Conservation (phyloP, 2,329 filamentous ascomycete species). For the Alternaria arbusti region DNA sequence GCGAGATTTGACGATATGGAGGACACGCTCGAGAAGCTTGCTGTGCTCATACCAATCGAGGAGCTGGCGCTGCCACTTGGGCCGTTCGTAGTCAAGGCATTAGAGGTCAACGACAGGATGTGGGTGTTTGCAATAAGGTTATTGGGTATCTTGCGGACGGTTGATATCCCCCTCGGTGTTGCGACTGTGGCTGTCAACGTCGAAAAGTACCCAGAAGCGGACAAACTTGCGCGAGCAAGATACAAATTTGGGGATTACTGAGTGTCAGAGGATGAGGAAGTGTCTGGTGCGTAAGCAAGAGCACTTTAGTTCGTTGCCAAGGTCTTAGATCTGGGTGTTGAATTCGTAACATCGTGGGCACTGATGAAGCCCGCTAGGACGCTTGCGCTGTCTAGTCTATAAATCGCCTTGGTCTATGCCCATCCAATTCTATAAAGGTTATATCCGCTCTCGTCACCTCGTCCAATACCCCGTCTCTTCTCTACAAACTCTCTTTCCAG, state of each 20-base stretch:
- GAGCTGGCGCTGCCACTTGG: neutral
- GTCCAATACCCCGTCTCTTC: slow-evolving; percentile 41
- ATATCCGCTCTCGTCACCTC: slow-evolving; percentile 45
- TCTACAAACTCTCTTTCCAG: slow-evolving; percentile 30
- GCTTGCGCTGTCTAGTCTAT: neutral
- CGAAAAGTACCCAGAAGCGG: neutral
- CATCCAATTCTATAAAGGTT: slow-evolving; percentile 44
- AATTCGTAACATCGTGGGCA: neutral
- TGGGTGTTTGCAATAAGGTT: neutral
- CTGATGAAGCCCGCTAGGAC: neutral
- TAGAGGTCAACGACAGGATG: neutral
- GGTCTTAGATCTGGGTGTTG: neutral
- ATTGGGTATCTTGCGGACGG: neutral
- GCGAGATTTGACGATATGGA: neutral
- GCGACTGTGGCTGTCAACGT: neutral
- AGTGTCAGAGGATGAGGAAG: neutral
- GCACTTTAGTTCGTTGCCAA: neutral
- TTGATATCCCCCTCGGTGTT: neutral
- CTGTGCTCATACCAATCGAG: neutral
- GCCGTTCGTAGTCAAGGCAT: neutral
- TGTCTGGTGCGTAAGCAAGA: neutral
- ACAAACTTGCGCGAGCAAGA: neutral
- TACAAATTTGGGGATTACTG: neutral
- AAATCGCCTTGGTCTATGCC: slow-evolving; percentile 17
- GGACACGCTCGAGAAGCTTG: neutral